phyloP scores from a whole-genome alignment of 208 protist species.

The Herpetomonas samuelpessoai region DNA sequence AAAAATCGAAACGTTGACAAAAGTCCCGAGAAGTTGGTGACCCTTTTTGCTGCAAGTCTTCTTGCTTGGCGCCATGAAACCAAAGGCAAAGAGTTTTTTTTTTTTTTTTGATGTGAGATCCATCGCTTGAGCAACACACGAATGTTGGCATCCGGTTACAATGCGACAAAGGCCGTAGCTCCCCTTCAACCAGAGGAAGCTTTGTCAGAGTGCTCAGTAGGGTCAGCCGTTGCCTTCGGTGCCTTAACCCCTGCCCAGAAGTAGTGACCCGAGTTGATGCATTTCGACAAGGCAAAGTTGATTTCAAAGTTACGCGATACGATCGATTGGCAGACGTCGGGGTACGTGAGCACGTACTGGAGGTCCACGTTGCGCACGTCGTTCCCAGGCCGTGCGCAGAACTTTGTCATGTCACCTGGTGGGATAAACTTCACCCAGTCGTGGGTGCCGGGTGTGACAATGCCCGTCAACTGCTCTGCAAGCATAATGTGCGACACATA shows the following conservation, averaged over 20 bases:
- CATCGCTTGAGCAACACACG: no score
- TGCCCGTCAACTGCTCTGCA: conserved; percentile 83
- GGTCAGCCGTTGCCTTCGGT: neutral
- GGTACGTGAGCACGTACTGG: conserved; percentile 68
- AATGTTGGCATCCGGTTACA: no score
- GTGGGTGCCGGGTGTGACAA: conserved; percentile 88
- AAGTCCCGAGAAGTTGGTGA: no score
- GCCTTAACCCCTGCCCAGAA: conserved; percentile 75
- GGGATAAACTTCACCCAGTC: conserved; percentile 92
- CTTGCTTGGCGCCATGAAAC: no score
- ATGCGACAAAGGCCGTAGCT: no score
- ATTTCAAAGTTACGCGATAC: conserved; percentile 60
- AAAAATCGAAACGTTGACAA: no score
- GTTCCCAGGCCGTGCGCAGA: conserved; percentile 26
- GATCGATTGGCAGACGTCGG: conserved; percentile 54
- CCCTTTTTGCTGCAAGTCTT: no score
- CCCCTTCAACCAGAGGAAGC: no score
- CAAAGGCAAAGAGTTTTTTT: no score
- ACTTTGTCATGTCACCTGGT: conserved; percentile 65
- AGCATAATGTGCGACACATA: conserved; percentile 73
- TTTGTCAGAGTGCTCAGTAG: no score
- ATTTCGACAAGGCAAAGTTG: conserved; percentile 54
- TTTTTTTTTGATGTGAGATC: no score
- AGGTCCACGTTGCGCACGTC: conserved; percentile 61
- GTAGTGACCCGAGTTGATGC: conserved; percentile 78